Percentiles rank a stretch among this genome's conserved stretches.
Evolutionary conservation across 805 yeast species (phyloP).

Genomic region (Clavispora phyllophila): DNA sequence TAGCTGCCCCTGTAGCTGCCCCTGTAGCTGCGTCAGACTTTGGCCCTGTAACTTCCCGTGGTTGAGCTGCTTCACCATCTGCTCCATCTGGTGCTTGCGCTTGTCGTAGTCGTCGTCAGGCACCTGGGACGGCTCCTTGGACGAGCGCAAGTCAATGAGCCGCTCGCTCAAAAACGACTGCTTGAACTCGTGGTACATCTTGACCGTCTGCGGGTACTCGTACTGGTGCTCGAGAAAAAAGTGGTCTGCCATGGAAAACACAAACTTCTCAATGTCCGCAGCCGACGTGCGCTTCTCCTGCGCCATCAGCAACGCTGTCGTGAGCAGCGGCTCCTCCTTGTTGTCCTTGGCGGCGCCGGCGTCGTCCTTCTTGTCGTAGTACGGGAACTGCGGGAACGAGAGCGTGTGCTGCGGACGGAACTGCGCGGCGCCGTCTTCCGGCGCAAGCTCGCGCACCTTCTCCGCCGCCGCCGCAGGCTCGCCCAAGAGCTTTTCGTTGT

Average conservation of each 20-base stretch:
- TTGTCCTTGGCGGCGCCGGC: background rate
- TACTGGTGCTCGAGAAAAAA: constrained; percentile 37
- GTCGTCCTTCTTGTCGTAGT: constrained; percentile 1
- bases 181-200: constrained; percentile 41
- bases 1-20: background rate
- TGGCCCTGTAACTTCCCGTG: background rate
- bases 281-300: constrained; percentile 4
- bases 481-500: constrained; percentile 1
- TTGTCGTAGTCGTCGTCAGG: background rate
- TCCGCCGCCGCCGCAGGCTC: constrained; percentile 1
- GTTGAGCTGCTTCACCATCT: background rate
- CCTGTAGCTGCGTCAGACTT: background rate
- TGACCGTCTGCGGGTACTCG: constrained; percentile 40
- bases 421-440: no score
- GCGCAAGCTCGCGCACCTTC: no score
- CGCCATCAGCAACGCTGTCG: constrained; percentile 4
- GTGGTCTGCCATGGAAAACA: constrained; percentile 37
- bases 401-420: constrained; percentile 8
- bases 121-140: background rate
- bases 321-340: constrained; percentile 4
- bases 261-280: constrained; percentile 35
- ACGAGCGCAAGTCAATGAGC: constrained; percentile 22
- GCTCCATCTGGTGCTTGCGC: background rate
- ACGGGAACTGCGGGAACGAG: constrained; percentile 7
- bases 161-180: constrained; percentile 37